Evolutionary conservation across 2,329 filamentous ascomycete species (phyloP), one percentile per base, ranked within the genome.

Genomic region (Neopestalotiopsis sp.): DNA sequence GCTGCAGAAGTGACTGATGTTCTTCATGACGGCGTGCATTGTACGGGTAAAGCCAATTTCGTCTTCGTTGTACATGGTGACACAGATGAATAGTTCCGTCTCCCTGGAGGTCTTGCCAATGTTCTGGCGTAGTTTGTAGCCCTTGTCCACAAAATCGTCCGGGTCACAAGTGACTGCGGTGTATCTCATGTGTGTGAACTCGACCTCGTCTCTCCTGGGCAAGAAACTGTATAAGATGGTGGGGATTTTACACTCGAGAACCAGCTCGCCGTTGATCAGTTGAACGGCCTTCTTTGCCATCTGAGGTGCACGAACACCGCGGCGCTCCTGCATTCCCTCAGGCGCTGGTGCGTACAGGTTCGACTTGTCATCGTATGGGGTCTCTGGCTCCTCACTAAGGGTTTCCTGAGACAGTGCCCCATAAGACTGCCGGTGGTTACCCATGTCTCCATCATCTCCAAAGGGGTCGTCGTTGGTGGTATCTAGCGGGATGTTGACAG

Each of bases 11-110:
- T 95, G 95, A 80, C 98, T 95, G 74, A 99, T 94, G 80, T 99
- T 99, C 84, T 99, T 98, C 86, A 98, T 95, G 4, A 99, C 94
- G 80, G 96, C 96, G 64, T 91, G 93, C 94, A 99, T 94, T 4
- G 96, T 98, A 57, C 96, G 91, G 30, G 96, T 94, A 78, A 99
- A 98, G 69, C 98, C 85, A 73, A 98, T 91, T 75, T 99, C 96
- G 79, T 99, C 95, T 78, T 99, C 96, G 78, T 99, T 99, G 84
- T 99, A 99, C 95, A 98, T 98, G 69, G 95, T 98, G 67, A 98
- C 90, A 42, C 95, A 95, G 75, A 98, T 97, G 81, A 98, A 98
- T 1, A 98, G 85, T 82, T 98, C 95, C 0, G 95, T 98, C 77
- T 97, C 93, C 67, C 95, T 88, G 3, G 94, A 92, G 80, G 97